phyloP scores from a whole-genome alignment of 2,329 filamentous ascomycete genomes.

The Alternaria alternata region DNA sequence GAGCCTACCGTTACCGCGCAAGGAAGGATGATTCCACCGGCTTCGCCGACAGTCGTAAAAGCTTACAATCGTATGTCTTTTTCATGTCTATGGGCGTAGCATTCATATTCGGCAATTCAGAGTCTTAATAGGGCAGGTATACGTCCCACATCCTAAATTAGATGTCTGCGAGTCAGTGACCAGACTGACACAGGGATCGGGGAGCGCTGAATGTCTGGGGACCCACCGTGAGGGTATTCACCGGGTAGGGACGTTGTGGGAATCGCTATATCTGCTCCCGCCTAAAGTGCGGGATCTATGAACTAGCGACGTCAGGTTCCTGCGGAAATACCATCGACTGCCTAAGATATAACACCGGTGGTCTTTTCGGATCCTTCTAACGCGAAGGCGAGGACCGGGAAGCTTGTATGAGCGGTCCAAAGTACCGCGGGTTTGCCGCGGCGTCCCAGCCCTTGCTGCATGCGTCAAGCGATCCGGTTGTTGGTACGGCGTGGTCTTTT shows the following conservation, averaged over 20 bases:
- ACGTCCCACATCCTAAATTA: neutral
- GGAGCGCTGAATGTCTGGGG: neutral
- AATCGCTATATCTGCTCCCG: neutral
- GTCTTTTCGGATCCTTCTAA: neutral
- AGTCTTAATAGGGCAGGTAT: slow-evolving; percentile 1
- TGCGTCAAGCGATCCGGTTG: neutral
- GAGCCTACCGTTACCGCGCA: neutral
- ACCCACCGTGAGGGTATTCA: neutral
- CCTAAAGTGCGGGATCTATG: slow-evolving; percentile 1
- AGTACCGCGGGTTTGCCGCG: neutral
- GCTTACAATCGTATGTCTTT: slow-evolving; percentile 7
- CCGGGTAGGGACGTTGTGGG: neutral
- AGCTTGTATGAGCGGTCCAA: neutral
- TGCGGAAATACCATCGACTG: neutral
- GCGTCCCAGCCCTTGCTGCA: neutral
- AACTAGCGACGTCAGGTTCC: neutral
- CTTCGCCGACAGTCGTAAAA: neutral
- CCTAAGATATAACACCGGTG: slow-evolving; percentile 2
- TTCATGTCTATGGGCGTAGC: neutral
- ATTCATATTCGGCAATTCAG: neutral
- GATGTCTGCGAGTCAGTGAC: slow-evolving; percentile 6
- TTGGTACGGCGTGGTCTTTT: neutral
- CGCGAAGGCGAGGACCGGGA: neutral
- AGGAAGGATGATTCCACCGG: neutral
- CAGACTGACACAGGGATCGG: neutral